Base-by-base conservation (phyloP, 2,329 filamentous ascomycete genomes). In the Mycogone perniciosa region DNA sequence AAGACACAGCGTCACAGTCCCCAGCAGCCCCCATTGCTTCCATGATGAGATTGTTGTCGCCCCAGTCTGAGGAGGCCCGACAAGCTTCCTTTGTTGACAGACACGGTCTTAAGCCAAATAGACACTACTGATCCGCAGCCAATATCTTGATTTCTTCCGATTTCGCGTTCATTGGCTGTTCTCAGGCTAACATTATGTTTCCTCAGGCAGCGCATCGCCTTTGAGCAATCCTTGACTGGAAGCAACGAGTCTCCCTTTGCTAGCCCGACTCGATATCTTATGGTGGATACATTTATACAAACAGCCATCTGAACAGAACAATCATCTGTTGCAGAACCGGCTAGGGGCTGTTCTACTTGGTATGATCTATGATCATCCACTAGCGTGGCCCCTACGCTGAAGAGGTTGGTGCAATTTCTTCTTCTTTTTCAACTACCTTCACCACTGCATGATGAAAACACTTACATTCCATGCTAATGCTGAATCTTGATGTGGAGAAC, bases 381-480 rank as follows among this genome's bases (percentile, higher is more conserved):
- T 20, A 20, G 20, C 20, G 3, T 20, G 20, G 20, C 20, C 20
- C 20, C 20, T 20, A 20, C 20, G 20, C 20, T 30, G 20, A 50
- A 50, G 34, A 63, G 62, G 50, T 51, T 59, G 64, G 66, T 68
- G 61, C 62, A 56, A 13, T 37, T 62, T 57, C 52, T 54, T 57
- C 46, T 57, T 44, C 54, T 51, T 50, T 52, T 27, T 39, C 31
- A 10, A 42, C 7, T 33, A 39, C 26, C 7, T 4, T 6, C 31
- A 39, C 39, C 29, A 43, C 66, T 56, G 58, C 71, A 71, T 87
- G 85, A 88, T 88, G 83, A 80, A 64, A 75, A 73, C 79, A 71
- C 71, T 73, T 75, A 76, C 73, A 82, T 84, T 86, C 82, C 81
- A 86, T 88, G 84, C 84, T 88, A 87, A 87, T 81, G 72, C 85